Conservation (phyloP, 2,329 filamentous ascomycete genomes). For the Fusarium buharicum region DNA sequence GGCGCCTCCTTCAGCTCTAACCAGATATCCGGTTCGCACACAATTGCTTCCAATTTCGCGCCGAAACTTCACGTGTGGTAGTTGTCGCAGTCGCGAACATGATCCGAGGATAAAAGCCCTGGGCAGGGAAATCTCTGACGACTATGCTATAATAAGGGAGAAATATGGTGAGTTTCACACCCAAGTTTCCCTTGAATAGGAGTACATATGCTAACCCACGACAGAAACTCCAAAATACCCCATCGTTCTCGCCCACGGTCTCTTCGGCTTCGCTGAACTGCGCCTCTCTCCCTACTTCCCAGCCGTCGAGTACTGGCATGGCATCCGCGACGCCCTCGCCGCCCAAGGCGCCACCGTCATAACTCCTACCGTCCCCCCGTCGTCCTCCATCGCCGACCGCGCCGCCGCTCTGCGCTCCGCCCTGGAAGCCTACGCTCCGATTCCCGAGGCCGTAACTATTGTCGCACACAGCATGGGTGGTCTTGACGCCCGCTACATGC, state of each 20-base stretch:
- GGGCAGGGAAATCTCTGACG: conserved; percentile 57
- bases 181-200: no score
- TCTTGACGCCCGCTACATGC: conserved; percentile 73
- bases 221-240: conserved; percentile 67
- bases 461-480: conserved; percentile 77
- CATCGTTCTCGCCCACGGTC: conserved; percentile 72
- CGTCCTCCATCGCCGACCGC: conserved; percentile 68
- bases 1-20: conserved; percentile 4
- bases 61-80: conserved; percentile 30
- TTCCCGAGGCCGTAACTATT: conserved; percentile 72
- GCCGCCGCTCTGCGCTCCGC: conserved; percentile 66
- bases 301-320: conserved; percentile 71
- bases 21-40: neutral
- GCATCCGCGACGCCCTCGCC: conserved; percentile 67
- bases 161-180: conserved; percentile 53
- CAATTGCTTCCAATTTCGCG: conserved; percentile 9
- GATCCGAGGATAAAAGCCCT: conserved; percentile 57
- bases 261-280: conserved; percentile 71
- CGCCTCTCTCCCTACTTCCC: conserved; percentile 63
- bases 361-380: conserved; percentile 69
- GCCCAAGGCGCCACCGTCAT: conserved; percentile 66
- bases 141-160: conserved; percentile 58
- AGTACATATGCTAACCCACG: conserved; percentile 10
- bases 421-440: conserved; percentile 59
- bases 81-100: conserved; percentile 27